These are phyloP conservation scores for Metarhizium guizhouense DNA, from an alignment of 2,329 filamentous ascomycete species.

Conservation along the genomic window DNA sequence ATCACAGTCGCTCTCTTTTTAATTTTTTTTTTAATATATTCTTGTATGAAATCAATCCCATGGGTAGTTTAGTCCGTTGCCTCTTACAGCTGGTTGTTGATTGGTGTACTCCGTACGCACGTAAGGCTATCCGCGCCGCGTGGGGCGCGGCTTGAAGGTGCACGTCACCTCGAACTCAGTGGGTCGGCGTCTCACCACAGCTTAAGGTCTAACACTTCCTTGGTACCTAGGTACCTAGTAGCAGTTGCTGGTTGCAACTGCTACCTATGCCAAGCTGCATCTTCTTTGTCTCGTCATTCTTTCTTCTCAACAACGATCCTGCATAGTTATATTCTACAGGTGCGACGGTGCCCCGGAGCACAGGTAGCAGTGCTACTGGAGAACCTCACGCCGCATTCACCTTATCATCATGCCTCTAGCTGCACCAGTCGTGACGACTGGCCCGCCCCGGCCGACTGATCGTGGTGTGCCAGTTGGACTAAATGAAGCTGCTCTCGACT, in stretches of 20 bases:
- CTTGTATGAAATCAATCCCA: background rate
- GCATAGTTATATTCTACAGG: background rate
- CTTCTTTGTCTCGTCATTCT: background rate
- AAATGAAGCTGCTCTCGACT: slow-evolving; percentile 93
- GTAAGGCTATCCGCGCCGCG: too few relatives aligned
- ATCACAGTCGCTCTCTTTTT: slow-evolving; percentile 1
- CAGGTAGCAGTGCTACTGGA: slow-evolving; percentile 2
- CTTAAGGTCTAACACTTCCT: background rate
- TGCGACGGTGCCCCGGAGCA: background rate
- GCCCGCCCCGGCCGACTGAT: slow-evolving; percentile 11
- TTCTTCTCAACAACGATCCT: background rate
- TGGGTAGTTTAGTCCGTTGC: too few relatives aligned
- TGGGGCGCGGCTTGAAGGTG: background rate
- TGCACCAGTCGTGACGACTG: slow-evolving; percentile 2
- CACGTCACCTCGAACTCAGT: background rate
- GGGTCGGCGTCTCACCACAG: background rate
- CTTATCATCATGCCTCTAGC: slow-evolving; percentile 12
- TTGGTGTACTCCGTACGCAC: background rate
- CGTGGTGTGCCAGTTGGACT: slow-evolving; percentile 65
- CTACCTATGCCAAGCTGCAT: background rate
- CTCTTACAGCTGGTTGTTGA: background rate
- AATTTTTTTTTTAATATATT: background rate
- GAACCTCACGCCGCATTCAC: background rate
- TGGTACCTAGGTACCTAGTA: too few relatives aligned
- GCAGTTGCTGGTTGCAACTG: too few relatives aligned